phyloP scores from a whole-genome alignment of 2,329 filamentous ascomycete genomes.

The Pezicula carpinea region DNA sequence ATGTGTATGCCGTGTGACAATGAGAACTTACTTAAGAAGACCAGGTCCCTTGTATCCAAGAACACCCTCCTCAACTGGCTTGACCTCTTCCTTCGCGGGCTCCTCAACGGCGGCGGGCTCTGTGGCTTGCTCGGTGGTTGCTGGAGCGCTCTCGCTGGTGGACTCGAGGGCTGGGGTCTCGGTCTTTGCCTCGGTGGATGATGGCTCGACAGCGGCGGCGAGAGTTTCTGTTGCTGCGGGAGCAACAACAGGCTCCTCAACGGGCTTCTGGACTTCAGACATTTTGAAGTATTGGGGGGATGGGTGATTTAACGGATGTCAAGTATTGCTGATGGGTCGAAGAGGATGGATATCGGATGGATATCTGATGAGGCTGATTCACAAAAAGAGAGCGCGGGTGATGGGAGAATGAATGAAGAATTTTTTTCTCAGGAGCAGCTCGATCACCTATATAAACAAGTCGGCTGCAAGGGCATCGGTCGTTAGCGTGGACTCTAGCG shows the following conservation, averaged over 20 bases:
- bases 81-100: constrained; percentile 1
- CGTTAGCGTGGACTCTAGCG: too few species aligned
- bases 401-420: too few species aligned
- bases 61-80: constrained; percentile 56
- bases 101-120: constrained; percentile 24
- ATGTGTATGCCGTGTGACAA: background rate
- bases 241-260: constrained; percentile 42
- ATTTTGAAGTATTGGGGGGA: constrained; percentile 23
- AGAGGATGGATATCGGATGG: background rate
- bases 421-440: too few species aligned
- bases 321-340: constrained; percentile 13
- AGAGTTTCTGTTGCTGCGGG: constrained; percentile 24
- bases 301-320: constrained; percentile 14
- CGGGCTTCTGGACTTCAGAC: constrained; percentile 68
- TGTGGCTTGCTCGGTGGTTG: constrained; percentile 30
- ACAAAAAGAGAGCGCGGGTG: too few species aligned
- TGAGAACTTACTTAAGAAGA: constrained; percentile 72
- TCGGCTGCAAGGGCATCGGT: too few species aligned
- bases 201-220: constrained; percentile 32
- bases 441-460: too few species aligned
- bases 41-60: constrained; percentile 82
- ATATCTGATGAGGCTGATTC: too few species aligned
- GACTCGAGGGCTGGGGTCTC: constrained; percentile 32
- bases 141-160: constrained; percentile 29
- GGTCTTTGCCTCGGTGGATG: constrained; percentile 30